Base-by-base conservation (phyloP, 2,329 filamentous ascomycete species). In the Fusarium concolor region DNA sequence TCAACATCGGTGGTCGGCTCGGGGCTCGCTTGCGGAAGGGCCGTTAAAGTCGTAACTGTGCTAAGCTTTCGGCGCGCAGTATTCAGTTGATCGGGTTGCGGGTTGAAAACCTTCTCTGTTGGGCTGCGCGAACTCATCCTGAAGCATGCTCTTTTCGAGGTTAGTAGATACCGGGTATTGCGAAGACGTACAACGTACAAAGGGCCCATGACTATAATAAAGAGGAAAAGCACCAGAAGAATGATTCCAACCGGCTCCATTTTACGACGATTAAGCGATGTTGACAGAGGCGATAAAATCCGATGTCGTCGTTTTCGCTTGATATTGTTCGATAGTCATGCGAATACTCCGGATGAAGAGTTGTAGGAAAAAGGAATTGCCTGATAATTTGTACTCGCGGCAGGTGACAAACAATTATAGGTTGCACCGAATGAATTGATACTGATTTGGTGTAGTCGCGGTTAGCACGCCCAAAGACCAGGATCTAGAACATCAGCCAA, bases 51-150 rank as follows among this genome's bases (percentile, higher is more conserved):
- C 6, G 76, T 74, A 15, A 78, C 76, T 17, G 72, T 69, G 45
- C 63, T 75, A 18, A 78, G 68, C 47, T 77, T 77, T 35, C 67
- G 71, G 7, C 74, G 73, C 1, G 76, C 76, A 39, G 70, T 49
- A 18, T 66, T 52, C 14, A 76, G 43, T 31, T 74, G 68, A 37
- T 57, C 54, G 14, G 67, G 70, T 18, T 72, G 56, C 8, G 70
- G 66, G 33, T 70, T 68, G 47, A 67, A 71, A 33, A 71, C 28
- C 29, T 67, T 67, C 55, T 62, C 47, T 10, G 44, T 46, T 26
- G 46, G 44, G 3, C 45, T 45, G n/a, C 68, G 64, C 3, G 59
- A 59, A 22, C 66, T 56, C 38, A 70, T 24, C 37, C 52, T 69
- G 10, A 66, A 54, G 37, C 71, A 74, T 41, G 56, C 68, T 28